Conservation (phyloP, 2,329 filamentous ascomycete genomes). For the Aspergillus sp. region DNA sequence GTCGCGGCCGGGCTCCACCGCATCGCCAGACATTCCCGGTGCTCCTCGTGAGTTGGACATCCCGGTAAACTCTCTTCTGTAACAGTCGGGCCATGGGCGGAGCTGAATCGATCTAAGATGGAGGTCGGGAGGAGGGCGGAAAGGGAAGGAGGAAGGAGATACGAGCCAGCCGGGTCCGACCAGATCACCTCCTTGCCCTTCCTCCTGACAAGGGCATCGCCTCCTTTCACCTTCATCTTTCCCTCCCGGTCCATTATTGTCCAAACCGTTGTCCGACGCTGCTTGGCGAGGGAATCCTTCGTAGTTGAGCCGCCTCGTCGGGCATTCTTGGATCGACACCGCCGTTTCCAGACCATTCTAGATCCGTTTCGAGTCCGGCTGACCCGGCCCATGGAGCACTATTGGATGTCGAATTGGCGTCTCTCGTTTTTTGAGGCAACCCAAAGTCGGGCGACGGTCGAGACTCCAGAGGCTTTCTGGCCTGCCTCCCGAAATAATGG, state of each 20-base stretch:
- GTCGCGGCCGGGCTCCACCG: not conserved
- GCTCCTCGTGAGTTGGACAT: not conserved
- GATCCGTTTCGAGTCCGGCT: slow-evolving; percentile 2
- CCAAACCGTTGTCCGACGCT: too few relatives aligned
- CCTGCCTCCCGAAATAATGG: too few relatives aligned
- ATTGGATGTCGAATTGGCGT: not conserved
- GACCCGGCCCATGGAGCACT: not conserved
- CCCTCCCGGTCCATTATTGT: not conserved
- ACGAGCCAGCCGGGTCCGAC: too few relatives aligned
- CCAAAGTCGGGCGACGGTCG: not conserved
- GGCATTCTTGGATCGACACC: slow-evolving; percentile 4
- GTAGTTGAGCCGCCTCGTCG: slow-evolving; percentile 9
- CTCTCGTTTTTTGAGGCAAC: not conserved
- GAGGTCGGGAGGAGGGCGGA: too few relatives aligned
- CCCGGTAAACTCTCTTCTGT: not conserved
- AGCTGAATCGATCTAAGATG: too few relatives aligned
- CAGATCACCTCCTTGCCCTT: too few relatives aligned
- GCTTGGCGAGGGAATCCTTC: not conserved
- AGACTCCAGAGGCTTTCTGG: not conserved
- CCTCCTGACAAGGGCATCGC: not conserved
- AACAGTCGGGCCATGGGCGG: not conserved
- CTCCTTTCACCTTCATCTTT: not conserved
- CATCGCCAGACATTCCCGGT: not conserved
- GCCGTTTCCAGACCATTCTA: slow-evolving; percentile 12
- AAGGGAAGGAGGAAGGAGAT: not conserved